Evolutionary conservation across 805 yeast species (phyloP), one percentile per base, ranked within the genome.

Genomic region (Wickerhamomyces sydowiorum): DNA sequence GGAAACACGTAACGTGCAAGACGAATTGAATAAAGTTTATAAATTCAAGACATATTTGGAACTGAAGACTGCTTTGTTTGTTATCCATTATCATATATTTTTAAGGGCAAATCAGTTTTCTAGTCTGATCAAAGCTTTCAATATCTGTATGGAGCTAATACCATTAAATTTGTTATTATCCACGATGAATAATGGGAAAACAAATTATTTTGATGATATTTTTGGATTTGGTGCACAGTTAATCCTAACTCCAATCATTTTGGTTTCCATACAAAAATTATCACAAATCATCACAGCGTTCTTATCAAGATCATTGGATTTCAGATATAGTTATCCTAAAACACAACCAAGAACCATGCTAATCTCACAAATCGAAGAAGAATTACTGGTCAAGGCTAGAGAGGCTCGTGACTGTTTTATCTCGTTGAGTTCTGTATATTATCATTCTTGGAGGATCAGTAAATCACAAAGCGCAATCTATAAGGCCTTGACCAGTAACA

Each of bases 381-480:
- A 47, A 7, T 40, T 60, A 10, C 44, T 55, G 37, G 54, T 49
- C n/a, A 66, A 60, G 28, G 52, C 60, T 39, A 60, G 59, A 33
- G 46, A 48, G 21, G 54, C 64, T 24, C 49, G 64, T 5, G 57
- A 60, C 22, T 62, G 70, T 13, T 56, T 66, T 39, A 64, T 72
- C 17, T 57, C 65, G 27, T 59, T 81, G 42, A 72, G 81, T 36
- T 67, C 69, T n/a, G 61, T 72, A 34, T 78, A 78, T 51, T 81
- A 77, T 52, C 78, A 76, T 53, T 79, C 85, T 1, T 81, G 87
- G 87, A 69, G 80, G 56, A 62, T 77, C 31, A 63, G 72, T 19
- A 79, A 77, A 46, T 74, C 76, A 1, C 76, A 74, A 39, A 57
- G 57, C 6, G 69, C 64, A 36, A 51, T 78, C 18, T 48, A 70